Percentiles rank a stretch among this genome's conserved stretches.
Conservation (phyloP, 108 stramenopile species). For the Aurantiochytrium sp. region DNA sequence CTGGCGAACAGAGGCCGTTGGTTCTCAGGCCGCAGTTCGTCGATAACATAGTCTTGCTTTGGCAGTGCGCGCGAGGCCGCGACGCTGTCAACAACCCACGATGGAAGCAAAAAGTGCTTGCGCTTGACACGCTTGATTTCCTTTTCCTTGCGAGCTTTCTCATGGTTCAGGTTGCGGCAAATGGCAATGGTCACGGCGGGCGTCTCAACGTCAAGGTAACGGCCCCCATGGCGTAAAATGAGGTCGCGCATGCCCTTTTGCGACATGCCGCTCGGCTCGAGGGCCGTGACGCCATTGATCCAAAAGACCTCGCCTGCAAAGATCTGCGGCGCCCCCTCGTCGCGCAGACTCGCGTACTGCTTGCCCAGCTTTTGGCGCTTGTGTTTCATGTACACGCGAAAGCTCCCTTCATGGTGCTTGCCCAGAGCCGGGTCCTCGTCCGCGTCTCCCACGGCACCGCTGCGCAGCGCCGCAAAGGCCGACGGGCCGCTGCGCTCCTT, state of each 20-base stretch:
- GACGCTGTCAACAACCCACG: background rate
- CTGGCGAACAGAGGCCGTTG: background rate
- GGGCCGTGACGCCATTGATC: slow-evolving; percentile 4
- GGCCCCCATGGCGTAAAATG: background rate
- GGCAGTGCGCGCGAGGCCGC: background rate
- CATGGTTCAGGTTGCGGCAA: slow-evolving; percentile 5
- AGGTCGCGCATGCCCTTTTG: background rate
- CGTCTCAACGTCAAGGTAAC: background rate
- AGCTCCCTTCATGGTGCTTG: background rate
- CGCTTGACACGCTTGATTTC: background rate
- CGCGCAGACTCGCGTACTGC: background rate
- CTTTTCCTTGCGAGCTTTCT: background rate
- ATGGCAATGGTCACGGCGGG: background rate
- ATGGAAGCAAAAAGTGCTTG: background rate
- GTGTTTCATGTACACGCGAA: background rate
- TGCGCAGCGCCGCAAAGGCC: background rate
- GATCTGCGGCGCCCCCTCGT: background rate
- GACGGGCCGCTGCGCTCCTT: background rate
- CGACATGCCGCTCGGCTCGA: background rate
- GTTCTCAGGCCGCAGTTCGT: background rate
- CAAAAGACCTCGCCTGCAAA: background rate
- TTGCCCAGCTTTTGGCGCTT: background rate
- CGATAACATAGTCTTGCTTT: background rate
- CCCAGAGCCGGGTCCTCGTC: background rate
- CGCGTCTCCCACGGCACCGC: background rate